Evolutionary conservation across 106 monocot genomes (phyloP).

Genomic region (Vanilla planifolia): DNA sequence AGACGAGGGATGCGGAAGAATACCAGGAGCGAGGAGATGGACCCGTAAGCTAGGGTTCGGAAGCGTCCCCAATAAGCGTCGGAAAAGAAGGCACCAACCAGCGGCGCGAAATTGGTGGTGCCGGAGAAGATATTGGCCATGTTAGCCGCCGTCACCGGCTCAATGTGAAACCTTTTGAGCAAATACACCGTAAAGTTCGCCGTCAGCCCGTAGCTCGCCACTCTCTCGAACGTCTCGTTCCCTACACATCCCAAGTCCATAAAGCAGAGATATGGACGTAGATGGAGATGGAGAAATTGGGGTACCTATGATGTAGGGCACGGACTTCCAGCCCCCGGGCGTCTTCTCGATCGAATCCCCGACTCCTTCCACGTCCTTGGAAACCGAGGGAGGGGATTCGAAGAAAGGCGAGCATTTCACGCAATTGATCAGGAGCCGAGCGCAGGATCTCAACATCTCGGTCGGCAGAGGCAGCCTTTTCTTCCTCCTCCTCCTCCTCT

Average conservation of each 20-base stretch:
- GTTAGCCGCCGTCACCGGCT: constrained; percentile 18
- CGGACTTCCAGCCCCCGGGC: constrained; percentile 24
- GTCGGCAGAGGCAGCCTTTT: not conserved
- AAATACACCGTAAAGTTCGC: constrained; percentile 42
- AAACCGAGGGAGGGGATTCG: not conserved
- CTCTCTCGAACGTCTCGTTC: constrained; percentile 46
- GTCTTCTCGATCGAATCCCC: not conserved
- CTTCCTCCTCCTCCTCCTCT: not conserved
- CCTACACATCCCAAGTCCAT: constrained; percentile 12
- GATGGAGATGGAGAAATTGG: not conserved
- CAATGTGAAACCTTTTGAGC: constrained; percentile 25
- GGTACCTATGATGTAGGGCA: constrained; percentile 27
- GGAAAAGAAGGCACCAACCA: constrained; percentile 44
- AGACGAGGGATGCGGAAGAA: not conserved
- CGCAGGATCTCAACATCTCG: not conserved
- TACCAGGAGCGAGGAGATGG: constrained; percentile 40
- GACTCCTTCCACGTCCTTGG: not conserved
- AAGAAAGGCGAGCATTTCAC: constrained; percentile 8
- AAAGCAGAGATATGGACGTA: not conserved
- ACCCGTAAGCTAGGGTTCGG: constrained; percentile 29
- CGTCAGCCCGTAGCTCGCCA: constrained; percentile 33
- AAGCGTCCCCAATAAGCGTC: constrained; percentile 43
- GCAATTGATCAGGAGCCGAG: not conserved
- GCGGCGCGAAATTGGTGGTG: constrained; percentile 38
- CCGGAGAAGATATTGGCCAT: constrained; percentile 31